Conservation (phyloP, 1,284 basidiomycete genomes). For the Ceratobasidium theobromae region DNA sequence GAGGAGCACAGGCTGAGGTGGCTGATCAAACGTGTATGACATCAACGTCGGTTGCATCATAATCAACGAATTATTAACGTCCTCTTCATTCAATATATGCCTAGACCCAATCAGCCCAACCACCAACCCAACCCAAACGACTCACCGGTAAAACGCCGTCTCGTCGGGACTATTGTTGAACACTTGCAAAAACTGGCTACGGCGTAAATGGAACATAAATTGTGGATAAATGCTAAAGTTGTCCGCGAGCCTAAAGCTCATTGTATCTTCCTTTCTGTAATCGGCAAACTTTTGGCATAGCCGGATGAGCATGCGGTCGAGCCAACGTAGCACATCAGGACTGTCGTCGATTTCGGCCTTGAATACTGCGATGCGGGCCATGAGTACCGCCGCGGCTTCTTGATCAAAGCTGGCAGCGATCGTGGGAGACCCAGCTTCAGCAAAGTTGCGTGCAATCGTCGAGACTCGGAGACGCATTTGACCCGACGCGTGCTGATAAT, state of each 20-base stretch:
- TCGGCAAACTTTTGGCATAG: conserved; percentile 99
- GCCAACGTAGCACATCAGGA: conserved; percentile 95
- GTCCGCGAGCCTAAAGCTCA: conserved; percentile 89
- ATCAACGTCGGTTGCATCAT: conserved; percentile 99
- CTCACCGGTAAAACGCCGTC: conserved; percentile 94
- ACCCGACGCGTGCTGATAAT: conserved; percentile 97
- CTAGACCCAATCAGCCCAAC: conserved; percentile 47
- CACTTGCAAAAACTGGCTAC: conserved; percentile 98
- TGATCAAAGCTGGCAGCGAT: conserved; percentile 97
- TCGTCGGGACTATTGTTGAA: conserved; percentile 99
- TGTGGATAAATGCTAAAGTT: conserved; percentile 99
- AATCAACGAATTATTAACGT: conserved; percentile 98
- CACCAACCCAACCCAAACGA: conserved; percentile 28
- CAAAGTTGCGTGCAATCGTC: conserved; percentile 95
- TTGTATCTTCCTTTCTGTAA: conserved; percentile 97
- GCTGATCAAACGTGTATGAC: conserved; percentile 93
- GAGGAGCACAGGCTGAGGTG: conserved; percentile 91
- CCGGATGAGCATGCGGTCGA: conserved; percentile 98
- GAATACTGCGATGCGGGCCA: conserved; percentile 99
- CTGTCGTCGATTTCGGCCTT: conserved; percentile 99
- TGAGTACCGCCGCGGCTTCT: conserved; percentile 96
- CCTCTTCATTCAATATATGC: conserved; percentile 95
- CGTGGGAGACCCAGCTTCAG: conserved; percentile 91
- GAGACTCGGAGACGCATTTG: conserved; percentile 94
- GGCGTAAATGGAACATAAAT: conserved; percentile 99